phyloP scores from a whole-genome alignment of 2,329 filamentous ascomycete genomes.

The Ploettnerulaceae sp. region DNA sequence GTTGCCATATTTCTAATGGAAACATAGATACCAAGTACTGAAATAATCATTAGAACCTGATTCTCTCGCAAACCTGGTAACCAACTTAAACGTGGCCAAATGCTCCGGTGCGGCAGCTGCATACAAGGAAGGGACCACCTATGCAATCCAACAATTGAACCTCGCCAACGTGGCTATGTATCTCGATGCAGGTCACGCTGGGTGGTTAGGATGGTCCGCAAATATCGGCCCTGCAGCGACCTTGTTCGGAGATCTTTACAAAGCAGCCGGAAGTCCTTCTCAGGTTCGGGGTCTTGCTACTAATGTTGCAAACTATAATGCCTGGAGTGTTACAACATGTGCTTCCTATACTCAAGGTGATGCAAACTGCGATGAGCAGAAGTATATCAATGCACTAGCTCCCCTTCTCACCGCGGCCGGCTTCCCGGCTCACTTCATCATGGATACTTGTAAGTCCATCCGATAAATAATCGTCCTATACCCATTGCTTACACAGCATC shows the following conservation, averaged over 20 bases:
- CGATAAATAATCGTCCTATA: background rate
- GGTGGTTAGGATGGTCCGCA: conserved; percentile 60
- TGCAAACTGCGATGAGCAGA: conserved; percentile 48
- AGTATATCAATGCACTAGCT: conserved; percentile 46
- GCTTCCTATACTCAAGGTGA: conserved; percentile 40
- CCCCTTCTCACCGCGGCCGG: conserved; percentile 43
- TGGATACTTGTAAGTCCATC: conserved; percentile 42
- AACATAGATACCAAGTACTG: conserved; percentile 5
- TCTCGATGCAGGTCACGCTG: conserved; percentile 58
- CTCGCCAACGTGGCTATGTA: conserved; percentile 60
- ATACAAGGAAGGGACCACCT: conserved; percentile 51
- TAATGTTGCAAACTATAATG: conserved; percentile 57
- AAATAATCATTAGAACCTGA: conserved; percentile 46
- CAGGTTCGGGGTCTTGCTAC: conserved; percentile 49
- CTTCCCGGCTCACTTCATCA: conserved; percentile 51
- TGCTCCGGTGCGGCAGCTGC: conserved; percentile 49
- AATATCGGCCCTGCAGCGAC: conserved; percentile 49
- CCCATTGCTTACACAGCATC: too few species aligned
- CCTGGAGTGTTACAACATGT: conserved; percentile 42
- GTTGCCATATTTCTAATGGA: conserved; percentile 4
- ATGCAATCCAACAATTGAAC: conserved; percentile 52
- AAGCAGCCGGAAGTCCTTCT: conserved; percentile 41
- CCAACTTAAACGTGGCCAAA: conserved; percentile 50
- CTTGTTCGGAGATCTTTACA: conserved; percentile 44
- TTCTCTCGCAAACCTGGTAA: conserved; percentile 58